Percentiles rank a stretch among this genome's conserved stretches.
phyloP scores from a whole-genome alignment of 2,329 filamentous ascomycete species.

The Stagonosporopsis rhizophila region DNA sequence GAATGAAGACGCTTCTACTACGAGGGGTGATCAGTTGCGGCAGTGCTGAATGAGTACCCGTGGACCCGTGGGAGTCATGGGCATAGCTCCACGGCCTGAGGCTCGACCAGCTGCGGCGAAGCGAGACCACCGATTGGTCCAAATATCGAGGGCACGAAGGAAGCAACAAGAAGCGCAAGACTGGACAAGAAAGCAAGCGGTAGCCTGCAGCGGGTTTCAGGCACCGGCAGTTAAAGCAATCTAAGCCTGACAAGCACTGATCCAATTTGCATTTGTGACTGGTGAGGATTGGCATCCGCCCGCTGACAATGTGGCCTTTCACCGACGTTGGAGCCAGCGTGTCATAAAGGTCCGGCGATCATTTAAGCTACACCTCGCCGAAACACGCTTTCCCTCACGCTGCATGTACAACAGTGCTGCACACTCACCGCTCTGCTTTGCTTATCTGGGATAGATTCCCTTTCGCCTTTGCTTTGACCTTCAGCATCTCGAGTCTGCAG shows the following conservation, averaged over 20 bases:
- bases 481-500: conserved; percentile 7
- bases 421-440: conserved; percentile 15
- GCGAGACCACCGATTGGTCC: conserved; percentile 33
- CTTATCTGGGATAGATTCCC: conserved; percentile 38
- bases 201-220: conserved; percentile 11
- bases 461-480: conserved; percentile 24
- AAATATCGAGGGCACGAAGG: conserved; percentile 1
- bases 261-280: conserved; percentile 21
- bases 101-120: conserved; percentile 16
- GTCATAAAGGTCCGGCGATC: conserved; percentile 31
- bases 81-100: background rate
- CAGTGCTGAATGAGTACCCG: background rate
- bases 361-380: conserved; percentile 32
- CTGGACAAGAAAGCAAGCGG: background rate
- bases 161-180: conserved; percentile 12
- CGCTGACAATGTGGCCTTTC: conserved; percentile 44
- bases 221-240: conserved; percentile 21
- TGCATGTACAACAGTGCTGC: conserved; percentile 26
- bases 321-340: conserved; percentile 39
- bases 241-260: conserved; percentile 19
- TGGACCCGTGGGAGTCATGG: background rate
- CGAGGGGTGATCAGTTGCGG: background rate
- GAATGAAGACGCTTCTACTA: background rate
- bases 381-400: conserved; percentile 27
- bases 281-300: conserved; percentile 24